Conservation (phyloP, 225 moss, liverwort and hornwort species). For the Thuidium tamariscinum region DNA sequence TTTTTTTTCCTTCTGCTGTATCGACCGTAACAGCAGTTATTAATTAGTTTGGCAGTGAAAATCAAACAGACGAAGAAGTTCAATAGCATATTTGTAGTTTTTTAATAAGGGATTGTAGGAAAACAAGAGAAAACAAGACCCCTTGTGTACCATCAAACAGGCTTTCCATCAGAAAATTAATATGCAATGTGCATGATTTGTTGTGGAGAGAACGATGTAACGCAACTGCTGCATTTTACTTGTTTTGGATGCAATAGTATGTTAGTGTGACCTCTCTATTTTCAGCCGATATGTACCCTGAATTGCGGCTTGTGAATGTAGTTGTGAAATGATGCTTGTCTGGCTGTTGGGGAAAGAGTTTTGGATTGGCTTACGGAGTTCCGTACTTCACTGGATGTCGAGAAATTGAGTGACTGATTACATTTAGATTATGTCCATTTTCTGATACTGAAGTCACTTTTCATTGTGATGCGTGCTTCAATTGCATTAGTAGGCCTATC, state of each 20-base stretch:
- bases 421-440: too few relatives aligned
- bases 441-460: background rate
- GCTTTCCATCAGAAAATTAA: background rate
- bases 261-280: background rate
- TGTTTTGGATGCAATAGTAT: background rate
- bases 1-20: background rate
- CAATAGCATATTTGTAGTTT: background rate
- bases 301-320: background rate
- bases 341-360: background rate
- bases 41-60: background rate
- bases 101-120: background rate
- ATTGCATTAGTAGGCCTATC: background rate
- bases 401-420: background rate
- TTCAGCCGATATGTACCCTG: background rate
- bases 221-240: background rate
- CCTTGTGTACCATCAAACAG: background rate
- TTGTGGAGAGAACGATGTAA: background rate
- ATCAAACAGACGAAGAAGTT: background rate
- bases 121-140: background rate
- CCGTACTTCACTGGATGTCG: background rate
- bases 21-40: background rate
- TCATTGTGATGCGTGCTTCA: background rate
- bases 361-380: background rate
- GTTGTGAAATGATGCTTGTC: background rate
- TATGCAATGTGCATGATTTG: background rate